Base-by-base conservation (phyloP, 768 basidiomycete species). In the Sporobolomyces pararoseus region DNA sequence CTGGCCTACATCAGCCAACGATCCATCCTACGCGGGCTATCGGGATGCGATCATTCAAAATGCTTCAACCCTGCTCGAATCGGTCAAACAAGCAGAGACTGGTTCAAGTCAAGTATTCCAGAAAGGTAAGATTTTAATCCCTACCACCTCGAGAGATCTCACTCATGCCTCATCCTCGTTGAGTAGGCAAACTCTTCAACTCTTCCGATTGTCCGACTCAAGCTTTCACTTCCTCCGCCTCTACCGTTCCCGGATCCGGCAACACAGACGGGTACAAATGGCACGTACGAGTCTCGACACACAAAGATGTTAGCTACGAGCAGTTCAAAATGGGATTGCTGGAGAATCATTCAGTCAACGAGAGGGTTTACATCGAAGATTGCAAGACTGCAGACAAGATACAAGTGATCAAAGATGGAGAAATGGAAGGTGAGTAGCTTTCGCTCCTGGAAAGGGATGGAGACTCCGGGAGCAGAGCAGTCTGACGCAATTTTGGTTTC, bases 311-410 rank as follows among this genome's bases (percentile, higher is more conserved):
- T 7, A 44, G 62, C 25, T 72, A 50, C 62, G 60, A 51, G n/a
- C 29, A 70, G 23, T 70, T 70, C 51, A 52, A 34, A 44, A 12
- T 4, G 1, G 75, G 73, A 1, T 34, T 74, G 37, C 49, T 75
- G 16, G 44, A 32, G 7, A 27, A 72, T 13, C 74, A 76, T 27
- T 63, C 70, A n/a, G 25, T 70, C 72, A 72, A 80, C 52, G 79
- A 80, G 70, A 37, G 60, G 17, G 71, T 78, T 69, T 80, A 80
- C 61, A 78, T 80, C 61, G 77, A 78, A 66, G 66, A 76, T 29
- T 74, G 70, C 32, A 49, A 63, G 12, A 75, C 76, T 34, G 75
- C 75, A 4, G 70, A 77, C 52, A 65, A 69, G 44, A 58, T 80
- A 9, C 69, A 79, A 50, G 75, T 77, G 3, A 69, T 76, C 35